A percentile compares a stretch with the other conserved stretches of the same genome.
Conservation (phyloP, 768 basidiomycete species). For the Rhizopogon sp. region DNA sequence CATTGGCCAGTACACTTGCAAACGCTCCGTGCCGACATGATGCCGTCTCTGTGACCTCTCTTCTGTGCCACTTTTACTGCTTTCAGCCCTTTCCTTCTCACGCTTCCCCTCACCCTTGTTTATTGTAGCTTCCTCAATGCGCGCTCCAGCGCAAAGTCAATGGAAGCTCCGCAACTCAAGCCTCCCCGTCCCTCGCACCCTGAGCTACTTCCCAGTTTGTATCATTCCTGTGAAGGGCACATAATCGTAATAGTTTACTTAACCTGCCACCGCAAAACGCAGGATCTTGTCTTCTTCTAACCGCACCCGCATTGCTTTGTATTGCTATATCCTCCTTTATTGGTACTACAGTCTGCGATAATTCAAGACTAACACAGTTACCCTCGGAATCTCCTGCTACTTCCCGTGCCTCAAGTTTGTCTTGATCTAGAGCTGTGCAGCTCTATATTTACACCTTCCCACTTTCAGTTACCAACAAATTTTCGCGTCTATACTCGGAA, state of each 20-base stretch:
- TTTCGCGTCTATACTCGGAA: conserved; percentile 9
- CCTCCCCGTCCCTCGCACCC: background rate
- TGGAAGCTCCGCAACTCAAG: background rate
- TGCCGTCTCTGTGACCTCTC: background rate
- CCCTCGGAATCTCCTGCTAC: background rate
- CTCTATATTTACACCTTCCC: conserved; percentile 1
- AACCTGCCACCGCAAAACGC: too few species aligned
- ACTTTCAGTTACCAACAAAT: background rate
- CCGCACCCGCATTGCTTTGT: too few species aligned
- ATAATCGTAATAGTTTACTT: too few species aligned
- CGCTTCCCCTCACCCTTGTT: conserved; percentile 5
- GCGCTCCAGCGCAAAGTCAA: background rate
- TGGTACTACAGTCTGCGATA: too few species aligned
- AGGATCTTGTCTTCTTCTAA: too few species aligned
- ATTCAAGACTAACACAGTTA: too few species aligned
- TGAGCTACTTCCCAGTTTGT: too few species aligned
- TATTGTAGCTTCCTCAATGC: background rate
- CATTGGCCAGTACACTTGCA: background rate
- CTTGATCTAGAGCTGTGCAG: conserved; percentile 4
- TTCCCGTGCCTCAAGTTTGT: conserved; percentile 1
- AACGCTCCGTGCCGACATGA: background rate
- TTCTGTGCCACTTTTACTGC: background rate
- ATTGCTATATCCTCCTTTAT: too few species aligned
- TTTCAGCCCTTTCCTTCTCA: background rate
- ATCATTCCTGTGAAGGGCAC: too few species aligned